These are phyloP conservation scores for Camillea tinctor DNA, from an alignment of 2,329 filamentous ascomycete genomes.

Conservation along the genomic window DNA sequence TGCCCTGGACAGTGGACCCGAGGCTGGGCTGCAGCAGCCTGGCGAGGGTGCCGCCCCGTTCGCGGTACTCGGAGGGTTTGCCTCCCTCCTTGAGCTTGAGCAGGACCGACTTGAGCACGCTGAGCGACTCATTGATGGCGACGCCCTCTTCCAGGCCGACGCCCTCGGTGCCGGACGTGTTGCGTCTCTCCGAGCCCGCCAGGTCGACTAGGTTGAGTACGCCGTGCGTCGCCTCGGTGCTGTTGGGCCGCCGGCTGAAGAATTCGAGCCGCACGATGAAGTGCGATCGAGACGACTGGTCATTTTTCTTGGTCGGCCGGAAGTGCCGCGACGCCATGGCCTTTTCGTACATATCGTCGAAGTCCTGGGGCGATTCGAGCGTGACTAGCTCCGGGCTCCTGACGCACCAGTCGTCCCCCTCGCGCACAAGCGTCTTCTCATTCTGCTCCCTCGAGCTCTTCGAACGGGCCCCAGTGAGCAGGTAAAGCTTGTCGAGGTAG, in stretches of 20 bases:
- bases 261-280: constrained; percentile 89
- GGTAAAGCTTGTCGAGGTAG: constrained; percentile 92
- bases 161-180: constrained; percentile 16
- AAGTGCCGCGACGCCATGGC: constrained; percentile 85
- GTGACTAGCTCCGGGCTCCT: constrained; percentile 26
- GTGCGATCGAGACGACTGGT: constrained; percentile 87
- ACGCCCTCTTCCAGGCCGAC: constrained; percentile 17
- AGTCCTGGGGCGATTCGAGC: constrained; percentile 73
- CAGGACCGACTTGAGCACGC: constrained; percentile 13
- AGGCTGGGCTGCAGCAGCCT: constrained; percentile 24
- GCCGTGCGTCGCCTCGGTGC: constrained; percentile 68
- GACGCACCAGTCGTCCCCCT: not conserved
- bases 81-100: constrained; percentile 11
- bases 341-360: constrained; percentile 72
- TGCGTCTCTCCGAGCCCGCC: constrained; percentile 71
- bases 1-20: not conserved
- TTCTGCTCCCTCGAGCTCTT: not conserved
- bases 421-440: constrained; percentile 9
- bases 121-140: constrained; percentile 24
- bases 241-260: constrained; percentile 39
- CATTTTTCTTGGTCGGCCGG: constrained; percentile 89
- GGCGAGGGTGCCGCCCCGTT: constrained; percentile 17
- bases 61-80: constrained; percentile 11
- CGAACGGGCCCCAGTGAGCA: constrained; percentile 47
- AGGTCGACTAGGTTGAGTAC: constrained; percentile 93